phyloP scores from a whole-genome alignment of 495 filamentous ascomycete species.

The Podospora australis region DNA sequence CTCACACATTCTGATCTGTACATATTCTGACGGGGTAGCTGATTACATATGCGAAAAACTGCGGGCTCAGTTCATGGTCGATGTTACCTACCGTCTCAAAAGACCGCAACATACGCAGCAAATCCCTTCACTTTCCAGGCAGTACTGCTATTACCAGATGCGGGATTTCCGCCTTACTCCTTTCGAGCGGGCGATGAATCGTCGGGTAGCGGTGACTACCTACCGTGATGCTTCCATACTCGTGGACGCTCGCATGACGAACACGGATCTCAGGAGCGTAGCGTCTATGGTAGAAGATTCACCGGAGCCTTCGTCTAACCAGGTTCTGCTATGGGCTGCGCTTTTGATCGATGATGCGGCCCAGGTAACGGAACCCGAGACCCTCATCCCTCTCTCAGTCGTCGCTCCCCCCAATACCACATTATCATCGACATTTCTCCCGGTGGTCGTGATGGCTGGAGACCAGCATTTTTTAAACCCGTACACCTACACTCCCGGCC shows the following conservation, averaged over 20 bases:
- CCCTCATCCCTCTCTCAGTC: slow-evolving; percentile 42
- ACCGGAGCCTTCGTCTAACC: not conserved
- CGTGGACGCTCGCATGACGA: slow-evolving; percentile 43
- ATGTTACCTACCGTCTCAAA: slow-evolving; percentile 44
- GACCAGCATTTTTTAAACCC: slow-evolving; percentile 51
- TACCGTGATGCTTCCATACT: slow-evolving; percentile 47
- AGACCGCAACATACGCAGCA: slow-evolving; percentile 40
- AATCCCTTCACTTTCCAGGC: slow-evolving; percentile 39
- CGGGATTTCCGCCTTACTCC: slow-evolving; percentile 41
- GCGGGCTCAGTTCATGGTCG: slow-evolving; percentile 30
- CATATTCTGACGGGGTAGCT: slow-evolving; percentile 50
- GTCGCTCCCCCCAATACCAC: slow-evolving; percentile 42
- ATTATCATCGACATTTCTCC: slow-evolving; percentile 23
- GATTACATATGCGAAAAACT: slow-evolving; percentile 47
- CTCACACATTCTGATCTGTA: slow-evolving; percentile 48
- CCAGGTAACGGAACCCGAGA: not conserved
- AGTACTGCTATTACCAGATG: slow-evolving; percentile 43
- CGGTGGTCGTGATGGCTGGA: slow-evolving; percentile 50
- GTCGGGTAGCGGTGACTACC: slow-evolving; percentile 44
- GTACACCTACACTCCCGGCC: slow-evolving; percentile 35
- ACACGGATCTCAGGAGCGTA: slow-evolving; percentile 23
- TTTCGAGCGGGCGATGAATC: slow-evolving; percentile 45
- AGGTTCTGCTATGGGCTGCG: slow-evolving; percentile 45
- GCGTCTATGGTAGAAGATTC: slow-evolving; percentile 6
- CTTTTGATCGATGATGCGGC: slow-evolving; percentile 48